Percentiles rank a stretch among this genome's conserved stretches.
phyloP scores from a whole-genome alignment of 371 early-diverging fungal genomes.

The Actinomortierella ambigua region DNA sequence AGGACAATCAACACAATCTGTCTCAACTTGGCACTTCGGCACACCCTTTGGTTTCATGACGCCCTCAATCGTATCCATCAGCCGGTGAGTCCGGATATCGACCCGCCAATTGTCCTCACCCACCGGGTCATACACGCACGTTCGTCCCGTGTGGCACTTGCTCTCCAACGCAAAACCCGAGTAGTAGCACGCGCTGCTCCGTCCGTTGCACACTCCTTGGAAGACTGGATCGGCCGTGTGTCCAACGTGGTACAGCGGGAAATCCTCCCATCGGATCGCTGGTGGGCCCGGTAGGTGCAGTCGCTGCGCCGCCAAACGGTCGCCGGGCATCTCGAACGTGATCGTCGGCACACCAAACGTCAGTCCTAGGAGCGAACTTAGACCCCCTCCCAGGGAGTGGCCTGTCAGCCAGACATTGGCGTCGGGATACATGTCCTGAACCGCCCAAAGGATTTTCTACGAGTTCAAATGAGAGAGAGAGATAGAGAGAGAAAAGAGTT shows the following conservation, averaged over 20 bases:
- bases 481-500: not conserved
- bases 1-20: conserved; percentile 77
- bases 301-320: conserved; percentile 76
- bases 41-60: conserved; percentile 69
- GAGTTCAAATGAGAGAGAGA: not conserved
- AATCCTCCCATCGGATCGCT: conserved; percentile 50
- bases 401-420: conserved; percentile 89
- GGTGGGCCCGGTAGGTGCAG: conserved; percentile 78
- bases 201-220: conserved; percentile 86
- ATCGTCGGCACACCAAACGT: conserved; percentile 89
- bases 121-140: conserved; percentile 74
- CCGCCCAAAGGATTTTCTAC: conserved; percentile 63
- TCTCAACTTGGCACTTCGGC: conserved; percentile 58
- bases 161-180: conserved; percentile 91
- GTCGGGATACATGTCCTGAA: conserved; percentile 66
- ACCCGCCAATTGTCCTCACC: conserved; percentile 70
- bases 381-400: conserved; percentile 92
- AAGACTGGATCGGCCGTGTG: conserved; percentile 94
- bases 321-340: conserved; percentile 91
- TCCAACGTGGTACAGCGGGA: conserved; percentile 92
- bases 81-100: conserved; percentile 80
- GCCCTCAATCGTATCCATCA: conserved; percentile 79
- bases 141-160: conserved; percentile 64
- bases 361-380: conserved; percentile 82
- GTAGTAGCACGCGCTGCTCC: conserved; percentile 80